Evolutionary conservation across 768 basidiomycete species (phyloP), one percentile per base, ranked within the genome.

Genomic region (Pleurotus platypus): DNA sequence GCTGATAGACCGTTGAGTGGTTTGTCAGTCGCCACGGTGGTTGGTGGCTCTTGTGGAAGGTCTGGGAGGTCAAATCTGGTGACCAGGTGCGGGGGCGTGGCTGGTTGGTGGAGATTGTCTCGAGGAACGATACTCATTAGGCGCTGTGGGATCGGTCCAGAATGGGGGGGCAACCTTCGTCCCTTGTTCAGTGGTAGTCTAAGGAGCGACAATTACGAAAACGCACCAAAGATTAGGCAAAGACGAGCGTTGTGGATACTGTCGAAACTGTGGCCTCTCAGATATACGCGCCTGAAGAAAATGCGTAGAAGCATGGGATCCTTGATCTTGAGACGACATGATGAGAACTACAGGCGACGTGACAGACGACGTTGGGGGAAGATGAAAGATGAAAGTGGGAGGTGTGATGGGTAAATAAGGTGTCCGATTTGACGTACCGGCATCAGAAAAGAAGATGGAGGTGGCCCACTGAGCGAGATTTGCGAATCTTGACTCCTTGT

Each of bases 171-270:
- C 64, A 79, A 77, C 76, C 80, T 82, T 60, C 26, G 30, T 37
- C 57, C 53, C n/a, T 15, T 35, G 30, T 35, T 50, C 13, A 35
- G 30, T 35, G 15, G 26, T 22, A 45, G n/a, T 37, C 9, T 16
- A 53, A 22, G 37, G 30, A 20, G 18, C 11, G 13, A 4, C 55
- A 18, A 30, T 5, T 40, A 18, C n/a, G 40, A 20, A 45, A 27
- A 56, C 76, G 57, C 48, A 86, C 86, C 85, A 82, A 60, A 89
- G 75, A 66, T 88, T 87, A 7, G 87, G 87, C 62, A 88, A 75
- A 11, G 87, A 89, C 7, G 86, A 73, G 46, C 81, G 80, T 15
- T 78, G 75, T 48, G 78, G 78, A 60, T 75, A 75, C 58, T 54
- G 40, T 20, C 55, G 56, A 22, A 51, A 15, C 27, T 47, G 58